phyloP scores from a whole-genome alignment of 441 rosid genomes.

The Adansonia rubrostipa region DNA sequence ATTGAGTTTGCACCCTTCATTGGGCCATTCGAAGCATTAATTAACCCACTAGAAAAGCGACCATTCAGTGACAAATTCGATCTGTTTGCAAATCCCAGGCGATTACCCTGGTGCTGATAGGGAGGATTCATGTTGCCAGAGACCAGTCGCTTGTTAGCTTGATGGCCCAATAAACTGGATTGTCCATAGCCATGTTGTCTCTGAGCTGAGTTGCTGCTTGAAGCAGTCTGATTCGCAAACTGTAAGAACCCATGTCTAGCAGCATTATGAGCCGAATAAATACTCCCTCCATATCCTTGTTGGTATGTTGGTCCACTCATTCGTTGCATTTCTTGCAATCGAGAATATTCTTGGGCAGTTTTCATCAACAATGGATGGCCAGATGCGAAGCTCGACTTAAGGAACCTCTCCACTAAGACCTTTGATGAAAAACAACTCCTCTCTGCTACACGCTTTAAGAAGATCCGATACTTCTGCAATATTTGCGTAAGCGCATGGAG shows the following conservation, averaged over 20 bases:
- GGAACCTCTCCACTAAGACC: conserved; percentile 22
- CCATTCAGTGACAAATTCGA: conserved; percentile 7
- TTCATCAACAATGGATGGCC: conserved; percentile 30
- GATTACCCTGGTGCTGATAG: conserved; percentile 24
- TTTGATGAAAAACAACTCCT: conserved; percentile 30
- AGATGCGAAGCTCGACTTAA: conserved; percentile 38
- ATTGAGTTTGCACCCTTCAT: conserved; percentile 24
- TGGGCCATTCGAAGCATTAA: conserved; percentile 13
- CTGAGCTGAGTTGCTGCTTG: conserved; percentile 18
- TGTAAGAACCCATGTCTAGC: conserved; percentile 3
- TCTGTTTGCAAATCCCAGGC: not conserved
- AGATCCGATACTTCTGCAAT: conserved; percentile 72
- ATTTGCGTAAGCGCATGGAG: not conserved
- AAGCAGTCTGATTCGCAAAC: conserved; percentile 26
- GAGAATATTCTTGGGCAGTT: conserved; percentile 26
- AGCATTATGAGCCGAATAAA: conserved; percentile 21
- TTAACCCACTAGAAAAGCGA: not conserved
- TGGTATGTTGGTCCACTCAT: conserved; percentile 24
- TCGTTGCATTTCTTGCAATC: conserved; percentile 15
- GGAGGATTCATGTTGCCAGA: conserved; percentile 10
- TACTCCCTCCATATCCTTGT: conserved; percentile 36
- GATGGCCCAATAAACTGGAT: conserved; percentile 20
- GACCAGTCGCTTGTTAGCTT: not conserved
- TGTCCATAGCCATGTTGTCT: conserved; percentile 24
- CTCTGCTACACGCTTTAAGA: conserved; percentile 55